These are phyloP conservation scores for Kwoniella shandongensis DNA, from an alignment of 768 basidiomycete species.

Conservation along the genomic window DNA sequence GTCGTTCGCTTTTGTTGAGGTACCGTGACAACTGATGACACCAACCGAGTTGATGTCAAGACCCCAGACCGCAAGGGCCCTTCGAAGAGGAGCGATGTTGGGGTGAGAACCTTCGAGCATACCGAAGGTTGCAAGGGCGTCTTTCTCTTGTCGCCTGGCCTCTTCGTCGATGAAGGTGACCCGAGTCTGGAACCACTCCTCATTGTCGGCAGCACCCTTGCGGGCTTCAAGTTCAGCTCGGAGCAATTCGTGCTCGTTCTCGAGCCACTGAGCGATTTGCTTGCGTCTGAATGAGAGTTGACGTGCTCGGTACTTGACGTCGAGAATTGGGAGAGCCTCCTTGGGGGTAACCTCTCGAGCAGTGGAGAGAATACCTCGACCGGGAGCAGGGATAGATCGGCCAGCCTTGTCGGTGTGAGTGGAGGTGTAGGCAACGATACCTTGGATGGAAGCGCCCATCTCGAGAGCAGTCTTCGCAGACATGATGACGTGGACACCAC, in stretches of 20 bases:
- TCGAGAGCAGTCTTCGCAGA: slow-evolving; percentile 92
- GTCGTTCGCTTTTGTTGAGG: slow-evolving; percentile 66
- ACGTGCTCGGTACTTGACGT: slow-evolving; percentile 82
- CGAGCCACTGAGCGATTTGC: slow-evolving; percentile 92
- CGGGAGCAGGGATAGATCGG: slow-evolving; percentile 94
- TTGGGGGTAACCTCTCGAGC: slow-evolving; percentile 81
- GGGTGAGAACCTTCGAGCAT: slow-evolving; percentile 89
- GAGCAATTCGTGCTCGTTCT: slow-evolving; percentile 80
- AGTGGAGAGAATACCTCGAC: slow-evolving; percentile 83
- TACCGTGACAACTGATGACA: slow-evolving; percentile 57
- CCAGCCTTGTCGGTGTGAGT: slow-evolving; percentile 96
- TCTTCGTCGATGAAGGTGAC: slow-evolving; percentile 85
- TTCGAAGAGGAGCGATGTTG: slow-evolving; percentile 82
- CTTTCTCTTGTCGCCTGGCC: slow-evolving; percentile 86
- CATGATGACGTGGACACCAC: slow-evolving; percentile 97
- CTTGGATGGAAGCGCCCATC: slow-evolving; percentile 88
- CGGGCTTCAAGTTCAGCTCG: slow-evolving; percentile 67
- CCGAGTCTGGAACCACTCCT: slow-evolving; percentile 72
- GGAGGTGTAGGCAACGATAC: slow-evolving; percentile 90
- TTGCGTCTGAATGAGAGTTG: slow-evolving; percentile 92
- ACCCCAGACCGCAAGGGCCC: slow-evolving; percentile 96
- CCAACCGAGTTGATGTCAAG: slow-evolving; percentile 87
- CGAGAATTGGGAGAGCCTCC: slow-evolving; percentile 74
- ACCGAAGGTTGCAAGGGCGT: slow-evolving; percentile 87
- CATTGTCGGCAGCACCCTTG: slow-evolving; percentile 56